phyloP scores from a whole-genome alignment of 1,284 basidiomycete species.

The Trametes sp. region DNA sequence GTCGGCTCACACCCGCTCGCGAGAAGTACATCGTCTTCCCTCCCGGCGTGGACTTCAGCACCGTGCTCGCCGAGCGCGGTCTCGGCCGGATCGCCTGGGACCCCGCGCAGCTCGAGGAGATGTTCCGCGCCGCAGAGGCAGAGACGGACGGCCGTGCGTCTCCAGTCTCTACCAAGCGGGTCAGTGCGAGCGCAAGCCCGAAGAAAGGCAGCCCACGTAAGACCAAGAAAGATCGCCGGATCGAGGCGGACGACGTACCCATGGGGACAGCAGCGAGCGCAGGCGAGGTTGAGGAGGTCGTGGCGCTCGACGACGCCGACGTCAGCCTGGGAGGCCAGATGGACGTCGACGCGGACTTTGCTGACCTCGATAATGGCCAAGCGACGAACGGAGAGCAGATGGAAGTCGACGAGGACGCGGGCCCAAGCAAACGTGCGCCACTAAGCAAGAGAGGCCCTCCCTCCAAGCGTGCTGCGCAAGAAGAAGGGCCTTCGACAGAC shows the following conservation, averaged over 20 bases:
- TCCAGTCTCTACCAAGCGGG: conserved; percentile 19
- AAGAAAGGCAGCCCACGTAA: conserved; percentile 23
- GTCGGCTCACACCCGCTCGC: conserved; percentile 61
- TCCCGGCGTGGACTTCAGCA: conserved; percentile 70
- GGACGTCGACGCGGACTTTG: conserved; percentile 39
- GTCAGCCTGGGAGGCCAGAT: conserved; percentile 29
- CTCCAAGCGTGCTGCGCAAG: conserved; percentile 13
- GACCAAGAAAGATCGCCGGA: conserved; percentile 20
- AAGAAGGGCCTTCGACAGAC: conserved; percentile 1
- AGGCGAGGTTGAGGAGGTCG: conserved; percentile 35
- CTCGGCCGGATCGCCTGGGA: conserved; percentile 47
- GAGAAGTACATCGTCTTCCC: conserved; percentile 76
- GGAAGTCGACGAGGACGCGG: conserved; percentile 37
- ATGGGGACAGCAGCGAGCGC: conserved; percentile 32
- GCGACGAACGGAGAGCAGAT: conserved; percentile 20
- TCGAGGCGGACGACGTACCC: conserved; percentile 8
- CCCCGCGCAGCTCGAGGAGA: conserved; percentile 39
- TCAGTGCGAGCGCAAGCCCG: conserved; percentile 25
- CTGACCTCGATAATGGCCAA: conserved; percentile 12
- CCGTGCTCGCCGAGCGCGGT: conserved; percentile 62
- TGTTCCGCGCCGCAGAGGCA: conserved; percentile 24
- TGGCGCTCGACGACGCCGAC: conserved; percentile 33
- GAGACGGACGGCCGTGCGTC: conserved; percentile 30
- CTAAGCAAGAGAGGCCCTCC: conserved; percentile 19
- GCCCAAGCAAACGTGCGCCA: conserved; percentile 23